These are phyloP conservation scores for Bryoerythrophyllum caledonicum DNA, from an alignment of 225 moss, liverwort and hornwort species.

Conservation along the genomic window DNA sequence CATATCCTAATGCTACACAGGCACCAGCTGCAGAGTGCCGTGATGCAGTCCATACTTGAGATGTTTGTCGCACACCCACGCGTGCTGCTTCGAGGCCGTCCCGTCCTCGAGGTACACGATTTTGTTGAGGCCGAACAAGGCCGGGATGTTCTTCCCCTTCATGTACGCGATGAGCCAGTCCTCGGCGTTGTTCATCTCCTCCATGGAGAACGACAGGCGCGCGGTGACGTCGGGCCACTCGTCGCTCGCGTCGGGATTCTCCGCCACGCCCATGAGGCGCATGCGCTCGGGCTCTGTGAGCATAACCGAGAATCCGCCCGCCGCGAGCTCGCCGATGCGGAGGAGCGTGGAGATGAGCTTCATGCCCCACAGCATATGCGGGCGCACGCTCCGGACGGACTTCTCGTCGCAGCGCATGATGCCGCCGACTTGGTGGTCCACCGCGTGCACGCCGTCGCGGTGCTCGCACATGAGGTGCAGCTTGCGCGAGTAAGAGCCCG, in stretches of 20 bases:
- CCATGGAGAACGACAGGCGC: slow-evolving; percentile 24
- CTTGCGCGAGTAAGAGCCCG: slow-evolving; percentile 48
- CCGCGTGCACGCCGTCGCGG: slow-evolving; percentile 54
- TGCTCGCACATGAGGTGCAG: slow-evolving; percentile 71
- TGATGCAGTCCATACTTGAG: slow-evolving; percentile 40
- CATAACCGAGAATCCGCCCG: slow-evolving; percentile 44
- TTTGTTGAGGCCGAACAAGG: slow-evolving; percentile 48
- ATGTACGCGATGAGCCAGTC: slow-evolving; percentile 53
- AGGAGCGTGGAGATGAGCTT: slow-evolving; percentile 45
- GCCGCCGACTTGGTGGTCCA: slow-evolving; percentile 54
- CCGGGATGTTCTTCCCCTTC: slow-evolving; percentile 45
- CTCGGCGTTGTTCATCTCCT: slow-evolving; percentile 51
- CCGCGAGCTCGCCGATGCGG: slow-evolving; percentile 39
- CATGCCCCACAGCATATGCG: slow-evolving; percentile 47
- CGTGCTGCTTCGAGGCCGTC: slow-evolving; percentile 26
- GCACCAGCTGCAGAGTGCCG: slow-evolving; percentile 33
- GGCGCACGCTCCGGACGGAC: slow-evolving; percentile 41
- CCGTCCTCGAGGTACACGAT: slow-evolving; percentile 45
- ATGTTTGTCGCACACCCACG: slow-evolving; percentile 60
- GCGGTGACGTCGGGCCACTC: slow-evolving; percentile 36
- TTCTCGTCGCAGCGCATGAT: slow-evolving; percentile 55
- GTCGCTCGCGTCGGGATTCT: not conserved
- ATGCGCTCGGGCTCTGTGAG: slow-evolving; percentile 39
- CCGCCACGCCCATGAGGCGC: slow-evolving; percentile 40
- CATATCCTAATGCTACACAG: not conserved